phyloP scores from a whole-genome alignment of 306 rosid genomes.

The Dryas octopetala region DNA sequence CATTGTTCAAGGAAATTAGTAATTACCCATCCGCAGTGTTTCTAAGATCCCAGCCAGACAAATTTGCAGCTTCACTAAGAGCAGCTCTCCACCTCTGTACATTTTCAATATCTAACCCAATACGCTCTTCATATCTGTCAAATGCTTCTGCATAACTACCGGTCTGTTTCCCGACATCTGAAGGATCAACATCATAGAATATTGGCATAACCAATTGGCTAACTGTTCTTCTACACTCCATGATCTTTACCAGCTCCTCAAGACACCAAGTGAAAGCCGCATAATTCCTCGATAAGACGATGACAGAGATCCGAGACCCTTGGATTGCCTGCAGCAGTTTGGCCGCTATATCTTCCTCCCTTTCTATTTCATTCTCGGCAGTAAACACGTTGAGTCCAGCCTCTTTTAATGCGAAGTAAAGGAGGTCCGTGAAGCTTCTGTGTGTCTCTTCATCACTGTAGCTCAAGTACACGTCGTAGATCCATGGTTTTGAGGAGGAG shows the following conservation, averaged over 20 bases:
- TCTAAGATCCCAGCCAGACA: not conserved
- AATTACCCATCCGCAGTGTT: constrained; percentile 1
- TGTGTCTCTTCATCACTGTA: not conserved
- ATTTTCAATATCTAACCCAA: not conserved
- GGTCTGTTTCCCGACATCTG: not conserved
- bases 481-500: not conserved
- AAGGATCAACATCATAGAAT: constrained; percentile 3
- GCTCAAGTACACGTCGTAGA: not conserved
- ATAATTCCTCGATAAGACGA: too few relatives aligned
- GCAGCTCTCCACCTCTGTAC: not conserved
- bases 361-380: not conserved
- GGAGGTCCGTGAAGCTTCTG: not conserved
- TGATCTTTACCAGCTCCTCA: too few relatives aligned
- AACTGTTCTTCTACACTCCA: not conserved
- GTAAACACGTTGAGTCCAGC: not conserved
- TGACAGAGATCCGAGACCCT: too few relatives aligned
- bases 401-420: not conserved
- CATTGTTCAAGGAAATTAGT: not conserved
- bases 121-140: not conserved
- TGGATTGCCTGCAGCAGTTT: too few relatives aligned
- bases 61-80: not conserved
- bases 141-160: not conserved
- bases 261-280: too few relatives aligned
- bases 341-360: too few relatives aligned
- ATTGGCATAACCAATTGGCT: not conserved